A percentile compares a stretch with the other conserved stretches of the same genome.
Evolutionary conservation across 2,329 filamentous ascomycete genomes (phyloP).

Genomic region (Pestalotiopsis sp.): DNA sequence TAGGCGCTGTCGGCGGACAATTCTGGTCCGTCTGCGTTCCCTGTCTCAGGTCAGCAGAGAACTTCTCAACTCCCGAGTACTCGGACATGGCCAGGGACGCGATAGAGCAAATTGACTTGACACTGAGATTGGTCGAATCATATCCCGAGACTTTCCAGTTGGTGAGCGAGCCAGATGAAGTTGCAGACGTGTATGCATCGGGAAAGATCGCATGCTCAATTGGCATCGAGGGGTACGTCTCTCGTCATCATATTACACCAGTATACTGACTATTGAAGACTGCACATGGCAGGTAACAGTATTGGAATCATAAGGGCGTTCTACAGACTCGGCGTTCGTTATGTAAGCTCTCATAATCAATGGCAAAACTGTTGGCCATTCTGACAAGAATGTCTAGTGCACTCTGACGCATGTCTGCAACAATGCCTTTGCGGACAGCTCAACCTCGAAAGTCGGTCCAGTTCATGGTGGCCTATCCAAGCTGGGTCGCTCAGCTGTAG

Average conservation of each 20-base stretch:
- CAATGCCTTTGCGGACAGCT: conserved; percentile 29
- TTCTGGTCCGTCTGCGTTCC: conserved; percentile 34
- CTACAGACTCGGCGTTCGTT: conserved; percentile 36
- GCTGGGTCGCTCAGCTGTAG: conserved; percentile 28
- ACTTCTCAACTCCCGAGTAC: conserved; percentile 25
- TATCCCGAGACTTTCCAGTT: conserved; percentile 27
- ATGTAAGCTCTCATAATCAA: conserved; percentile 24
- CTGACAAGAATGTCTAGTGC: not conserved
- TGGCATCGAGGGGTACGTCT: conserved; percentile 33
- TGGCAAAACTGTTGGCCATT: not conserved
- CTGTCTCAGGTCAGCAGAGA: conserved; percentile 24
- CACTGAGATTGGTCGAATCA: conserved; percentile 24
- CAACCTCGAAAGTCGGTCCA: conserved; percentile 26
- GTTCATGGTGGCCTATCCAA: conserved; percentile 30
- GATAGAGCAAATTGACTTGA: conserved; percentile 24
- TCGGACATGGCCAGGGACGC: conserved; percentile 23
- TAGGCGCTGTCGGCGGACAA: conserved; percentile 28
- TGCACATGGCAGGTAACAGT: conserved; percentile 36
- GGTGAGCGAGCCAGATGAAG: conserved; percentile 28
- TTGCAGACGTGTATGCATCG: conserved; percentile 27
- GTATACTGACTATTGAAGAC: not conserved
- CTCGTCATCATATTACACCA: not conserved
- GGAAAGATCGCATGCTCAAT: conserved; percentile 37
- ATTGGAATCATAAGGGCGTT: conserved; percentile 35
- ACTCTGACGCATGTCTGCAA: conserved; percentile 32